These are phyloP conservation scores for Ettlia oleoabundans DNA, from an alignment of 139 green algal species.

Conservation along the genomic window DNA sequence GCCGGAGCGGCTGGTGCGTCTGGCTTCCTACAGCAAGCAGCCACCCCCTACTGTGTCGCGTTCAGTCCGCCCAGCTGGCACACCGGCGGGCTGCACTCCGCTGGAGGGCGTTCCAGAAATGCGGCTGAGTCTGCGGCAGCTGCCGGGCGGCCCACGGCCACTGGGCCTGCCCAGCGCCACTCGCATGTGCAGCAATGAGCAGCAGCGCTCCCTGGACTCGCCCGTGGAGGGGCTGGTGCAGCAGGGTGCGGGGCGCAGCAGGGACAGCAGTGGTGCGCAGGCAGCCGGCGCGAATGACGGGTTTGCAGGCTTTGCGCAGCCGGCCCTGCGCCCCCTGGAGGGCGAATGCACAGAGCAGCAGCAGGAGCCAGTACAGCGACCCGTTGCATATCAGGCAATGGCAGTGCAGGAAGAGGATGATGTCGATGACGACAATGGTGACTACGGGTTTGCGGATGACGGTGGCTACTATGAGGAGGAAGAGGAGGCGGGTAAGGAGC, in stretches of 20 bases:
- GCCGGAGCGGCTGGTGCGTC: conserved; percentile 29
- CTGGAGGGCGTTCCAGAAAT: conserved; percentile 41
- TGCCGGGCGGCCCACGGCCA: not conserved
- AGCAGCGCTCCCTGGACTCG: conserved; percentile 4
- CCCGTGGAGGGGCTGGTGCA: conserved; percentile 43
- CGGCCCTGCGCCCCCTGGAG: not conserved
- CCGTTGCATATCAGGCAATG: not conserved
- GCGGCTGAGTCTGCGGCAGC: too few species aligned
- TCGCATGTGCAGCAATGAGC: conserved; percentile 9
- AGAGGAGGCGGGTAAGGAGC: not conserved
- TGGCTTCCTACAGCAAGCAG: conserved; percentile 7
- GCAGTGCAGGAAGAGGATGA: not conserved
- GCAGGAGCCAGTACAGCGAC: not conserved
- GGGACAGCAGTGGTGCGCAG: not conserved
- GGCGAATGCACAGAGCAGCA: not conserved
- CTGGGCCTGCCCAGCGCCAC: not conserved
- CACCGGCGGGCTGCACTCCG: conserved; percentile 27
- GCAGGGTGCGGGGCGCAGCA: not conserved
- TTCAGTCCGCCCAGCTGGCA: not conserved
- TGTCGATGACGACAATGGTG: not conserved
- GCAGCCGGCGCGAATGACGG: not conserved
- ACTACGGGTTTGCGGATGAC: conserved; percentile 1
- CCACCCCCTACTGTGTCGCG: not conserved
- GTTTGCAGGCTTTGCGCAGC: conserved; percentile 28
- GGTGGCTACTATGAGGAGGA: not conserved